phyloP scores from a whole-genome alignment of 352 stramenopile species.

The Phytopythium delawarense region DNA sequence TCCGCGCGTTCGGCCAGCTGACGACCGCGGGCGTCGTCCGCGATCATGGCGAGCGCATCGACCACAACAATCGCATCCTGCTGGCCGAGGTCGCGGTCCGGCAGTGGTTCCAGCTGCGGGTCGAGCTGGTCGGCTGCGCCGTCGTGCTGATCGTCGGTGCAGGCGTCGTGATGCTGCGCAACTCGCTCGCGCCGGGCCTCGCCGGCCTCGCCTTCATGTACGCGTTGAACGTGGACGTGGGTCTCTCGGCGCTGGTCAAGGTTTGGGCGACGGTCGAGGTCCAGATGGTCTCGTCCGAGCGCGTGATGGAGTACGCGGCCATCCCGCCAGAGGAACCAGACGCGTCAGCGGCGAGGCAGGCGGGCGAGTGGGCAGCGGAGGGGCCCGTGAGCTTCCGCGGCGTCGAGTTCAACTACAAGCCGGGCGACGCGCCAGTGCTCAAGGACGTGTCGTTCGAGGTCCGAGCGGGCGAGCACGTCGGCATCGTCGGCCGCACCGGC shows the following conservation, averaged over 20 bases:
- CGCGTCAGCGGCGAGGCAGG: slow-evolving; percentile 8
- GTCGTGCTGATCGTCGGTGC: slow-evolving; percentile 19
- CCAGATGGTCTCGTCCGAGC: slow-evolving; percentile 40
- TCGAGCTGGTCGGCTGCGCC: slow-evolving; percentile 26
- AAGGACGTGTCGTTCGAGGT: slow-evolving; percentile 41
- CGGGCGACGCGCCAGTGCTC: slow-evolving; percentile 30
- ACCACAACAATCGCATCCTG: slow-evolving; percentile 15
- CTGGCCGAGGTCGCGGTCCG: slow-evolving; percentile 13
- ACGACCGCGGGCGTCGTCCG: slow-evolving; percentile 5
- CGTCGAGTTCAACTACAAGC: slow-evolving; percentile 67
- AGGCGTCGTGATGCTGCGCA: slow-evolving; percentile 16
- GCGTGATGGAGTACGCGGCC: slow-evolving; percentile 38
- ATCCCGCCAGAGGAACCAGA: slow-evolving; percentile 24
- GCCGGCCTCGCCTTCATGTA: slow-evolving; percentile 82
- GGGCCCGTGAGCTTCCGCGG: slow-evolving; percentile 74
- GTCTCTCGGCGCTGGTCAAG: slow-evolving; percentile 40
- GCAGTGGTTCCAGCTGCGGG: slow-evolving; percentile 30
- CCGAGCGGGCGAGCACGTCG: slow-evolving; percentile 35
- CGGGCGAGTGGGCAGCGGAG: slow-evolving; percentile 44
- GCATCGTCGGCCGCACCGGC: slow-evolving; percentile 80
- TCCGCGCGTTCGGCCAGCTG: slow-evolving; percentile 23
- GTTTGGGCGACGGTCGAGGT: slow-evolving; percentile 34
- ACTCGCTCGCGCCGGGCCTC: slow-evolving; percentile 34
- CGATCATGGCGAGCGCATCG: slow-evolving; percentile 13
- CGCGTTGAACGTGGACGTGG: slow-evolving; percentile 71